Evolutionary conservation across 345 rosid genomes (phyloP).

Genomic region (Hevea brasiliensis): DNA sequence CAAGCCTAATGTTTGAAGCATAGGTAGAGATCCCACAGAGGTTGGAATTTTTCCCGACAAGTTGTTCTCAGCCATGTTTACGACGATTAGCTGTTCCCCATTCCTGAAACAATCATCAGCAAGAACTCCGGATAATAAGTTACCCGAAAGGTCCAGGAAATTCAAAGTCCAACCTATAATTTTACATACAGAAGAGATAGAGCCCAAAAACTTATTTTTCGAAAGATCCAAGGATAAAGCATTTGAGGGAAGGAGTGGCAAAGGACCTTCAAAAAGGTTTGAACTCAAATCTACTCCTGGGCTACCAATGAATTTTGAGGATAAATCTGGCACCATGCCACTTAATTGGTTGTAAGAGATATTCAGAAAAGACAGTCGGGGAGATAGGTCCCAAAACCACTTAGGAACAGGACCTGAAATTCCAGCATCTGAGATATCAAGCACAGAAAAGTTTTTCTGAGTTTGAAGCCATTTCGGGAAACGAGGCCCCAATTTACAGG

Average conservation of each 20-base stretch:
- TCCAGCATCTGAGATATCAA: constrained; percentile 30
- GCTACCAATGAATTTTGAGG: background rate
- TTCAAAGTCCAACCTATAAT: background rate
- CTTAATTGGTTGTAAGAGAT: constrained; percentile 33
- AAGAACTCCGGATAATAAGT: constrained; percentile 12
- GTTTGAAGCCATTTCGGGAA: constrained; percentile 37
- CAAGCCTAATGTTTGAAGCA: constrained; percentile 21
- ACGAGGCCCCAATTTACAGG: constrained; percentile 29
- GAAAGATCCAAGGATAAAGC: constrained; percentile 23
- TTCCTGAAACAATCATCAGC: constrained; percentile 10
- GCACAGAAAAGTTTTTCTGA: background rate
- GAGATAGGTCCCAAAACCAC: constrained; percentile 29
- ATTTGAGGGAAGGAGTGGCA: constrained; percentile 19
- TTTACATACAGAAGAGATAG: constrained; percentile 16
- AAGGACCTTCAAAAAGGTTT: constrained; percentile 22
- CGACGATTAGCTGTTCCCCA: background rate
- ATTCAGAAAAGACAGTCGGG: background rate
- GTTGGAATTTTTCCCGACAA: constrained; percentile 25
- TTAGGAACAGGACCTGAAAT: constrained; percentile 23
- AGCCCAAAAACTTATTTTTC: constrained; percentile 24
- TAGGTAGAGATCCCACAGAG: constrained; percentile 7
- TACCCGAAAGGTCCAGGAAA: constrained; percentile 21
- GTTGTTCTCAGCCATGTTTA: constrained; percentile 26
- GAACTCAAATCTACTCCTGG: constrained; percentile 24
- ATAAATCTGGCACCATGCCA: constrained; percentile 29